These are phyloP conservation scores for Xylaria flabelliformis DNA, from an alignment of 495 filamentous ascomycete genomes.

Conservation along the genomic window DNA sequence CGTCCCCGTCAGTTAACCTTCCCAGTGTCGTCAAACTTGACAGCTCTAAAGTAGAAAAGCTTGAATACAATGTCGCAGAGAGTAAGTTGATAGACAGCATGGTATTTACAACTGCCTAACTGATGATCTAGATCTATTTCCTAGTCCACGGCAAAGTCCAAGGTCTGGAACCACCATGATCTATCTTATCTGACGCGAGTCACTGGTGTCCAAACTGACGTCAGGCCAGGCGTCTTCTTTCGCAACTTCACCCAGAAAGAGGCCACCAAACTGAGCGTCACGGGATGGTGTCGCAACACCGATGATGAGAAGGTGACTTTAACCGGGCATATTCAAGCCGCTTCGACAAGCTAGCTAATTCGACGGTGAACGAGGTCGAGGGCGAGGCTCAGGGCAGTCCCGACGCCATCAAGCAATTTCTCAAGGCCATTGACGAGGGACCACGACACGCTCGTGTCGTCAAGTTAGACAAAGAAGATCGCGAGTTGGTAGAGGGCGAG, in stretches of 20 bases:
- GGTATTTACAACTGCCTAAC: not conserved
- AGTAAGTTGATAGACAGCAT: constrained; percentile 24
- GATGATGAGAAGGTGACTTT: constrained; percentile 67
- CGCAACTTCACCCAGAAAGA: constrained; percentile 77
- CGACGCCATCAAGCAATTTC: constrained; percentile 66
- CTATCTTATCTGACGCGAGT: not conserved
- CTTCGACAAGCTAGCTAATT: constrained; percentile 1
- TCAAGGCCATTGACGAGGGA: constrained; percentile 79
- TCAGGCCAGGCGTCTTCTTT: constrained; percentile 70
- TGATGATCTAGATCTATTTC: constrained; percentile 54
- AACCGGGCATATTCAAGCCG: not conserved
- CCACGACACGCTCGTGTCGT: constrained; percentile 71
- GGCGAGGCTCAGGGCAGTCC: constrained; percentile 85
- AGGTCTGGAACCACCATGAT: constrained; percentile 42
- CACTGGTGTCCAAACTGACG: constrained; percentile 29
- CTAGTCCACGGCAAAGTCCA: constrained; percentile 63
- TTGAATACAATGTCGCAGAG: constrained; percentile 40
- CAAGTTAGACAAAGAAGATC: constrained; percentile 70
- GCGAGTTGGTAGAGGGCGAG: constrained; percentile 68
- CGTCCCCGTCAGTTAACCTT: not conserved
- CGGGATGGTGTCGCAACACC: constrained; percentile 82
- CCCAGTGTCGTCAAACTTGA: not conserved
- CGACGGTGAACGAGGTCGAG: constrained; percentile 65
- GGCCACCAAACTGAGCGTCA: constrained; percentile 68
- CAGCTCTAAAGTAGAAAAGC: constrained; percentile 3